phyloP scores from a whole-genome alignment of 257 asterid species.

The Capsicum baccatum region DNA sequence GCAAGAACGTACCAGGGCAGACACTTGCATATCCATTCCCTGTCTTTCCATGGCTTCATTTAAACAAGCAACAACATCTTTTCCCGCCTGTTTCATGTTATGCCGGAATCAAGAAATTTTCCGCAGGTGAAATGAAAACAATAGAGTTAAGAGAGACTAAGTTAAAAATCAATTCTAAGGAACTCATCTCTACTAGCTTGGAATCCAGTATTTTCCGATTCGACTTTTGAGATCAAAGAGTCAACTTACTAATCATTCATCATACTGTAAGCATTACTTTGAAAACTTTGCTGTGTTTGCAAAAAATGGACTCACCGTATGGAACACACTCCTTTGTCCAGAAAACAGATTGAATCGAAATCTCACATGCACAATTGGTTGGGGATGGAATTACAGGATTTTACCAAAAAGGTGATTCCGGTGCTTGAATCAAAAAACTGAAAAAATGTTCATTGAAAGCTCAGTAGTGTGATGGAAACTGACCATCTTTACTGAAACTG shows the following conservation, averaged over 20 bases:
- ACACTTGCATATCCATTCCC: constrained; percentile 67
- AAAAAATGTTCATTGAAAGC: neutral
- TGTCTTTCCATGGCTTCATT: constrained; percentile 77
- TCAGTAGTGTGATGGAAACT: neutral
- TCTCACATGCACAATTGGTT: neutral
- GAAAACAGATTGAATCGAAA: neutral
- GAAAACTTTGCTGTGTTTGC: too few relatives aligned
- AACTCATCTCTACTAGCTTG: neutral
- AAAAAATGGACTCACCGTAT: too few relatives aligned
- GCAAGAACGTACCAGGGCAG: constrained; percentile 65
- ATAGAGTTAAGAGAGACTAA: neutral
- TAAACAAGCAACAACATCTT: constrained; percentile 74
- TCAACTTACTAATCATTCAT: neutral
- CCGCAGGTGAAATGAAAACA: neutral
- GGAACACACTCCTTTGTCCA: neutral
- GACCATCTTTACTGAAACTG: neutral
- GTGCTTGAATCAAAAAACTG: neutral
- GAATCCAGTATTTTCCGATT: neutral
- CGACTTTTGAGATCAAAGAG: neutral
- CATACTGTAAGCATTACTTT: neutral
- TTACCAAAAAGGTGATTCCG: neutral
- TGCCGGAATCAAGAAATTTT: constrained; percentile 25
- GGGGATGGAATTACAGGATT: neutral
- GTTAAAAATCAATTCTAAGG: neutral
- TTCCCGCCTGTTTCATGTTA: constrained; percentile 63